Percentiles rank a stretch among this genome's conserved stretches.
Conservation (phyloP, 2,329 filamentous ascomycete species). For the Scytalidium sp. region DNA sequence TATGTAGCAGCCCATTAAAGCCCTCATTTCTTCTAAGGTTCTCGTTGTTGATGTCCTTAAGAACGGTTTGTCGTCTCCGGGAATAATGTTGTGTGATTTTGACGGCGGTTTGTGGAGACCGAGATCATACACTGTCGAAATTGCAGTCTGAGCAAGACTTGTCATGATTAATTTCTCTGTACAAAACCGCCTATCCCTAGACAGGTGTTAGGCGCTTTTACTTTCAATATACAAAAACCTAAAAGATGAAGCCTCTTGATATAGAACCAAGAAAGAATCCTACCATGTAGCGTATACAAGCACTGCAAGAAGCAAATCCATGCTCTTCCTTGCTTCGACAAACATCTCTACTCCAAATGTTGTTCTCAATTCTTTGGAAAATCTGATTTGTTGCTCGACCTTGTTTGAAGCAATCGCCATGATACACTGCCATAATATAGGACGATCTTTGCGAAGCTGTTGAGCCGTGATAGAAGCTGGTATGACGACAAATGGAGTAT, state of each 20-base stretch:
- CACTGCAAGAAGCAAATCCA: slow-evolving; percentile 8
- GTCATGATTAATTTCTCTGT: slow-evolving; percentile 2
- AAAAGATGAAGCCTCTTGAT: too few relatives aligned
- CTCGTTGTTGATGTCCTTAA: neutral
- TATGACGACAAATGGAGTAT: slow-evolving; percentile 7
- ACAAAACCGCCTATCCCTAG: slow-evolving; percentile 4
- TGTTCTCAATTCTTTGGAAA: slow-evolving; percentile 4
- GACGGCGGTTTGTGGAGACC: slow-evolving; percentile 7
- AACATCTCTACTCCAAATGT: slow-evolving; percentile 4
- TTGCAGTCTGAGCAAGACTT: slow-evolving; percentile 6
- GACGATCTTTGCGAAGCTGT: slow-evolving; percentile 8
- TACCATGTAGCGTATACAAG: slow-evolving; percentile 7
- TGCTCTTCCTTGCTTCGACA: slow-evolving; percentile 6
- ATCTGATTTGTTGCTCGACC: slow-evolving; percentile 1
- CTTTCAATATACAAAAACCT: too few relatives aligned
- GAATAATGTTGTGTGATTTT: neutral
- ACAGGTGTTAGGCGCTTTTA: too few relatives aligned
- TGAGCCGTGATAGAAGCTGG: slow-evolving; percentile 4
- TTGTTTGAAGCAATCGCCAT: slow-evolving; percentile 7
- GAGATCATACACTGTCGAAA: slow-evolving; percentile 6
- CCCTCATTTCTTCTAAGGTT: slow-evolving; percentile 6
- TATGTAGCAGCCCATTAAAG: slow-evolving; percentile 6
- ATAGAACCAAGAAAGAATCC: neutral
- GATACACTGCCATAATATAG: slow-evolving; percentile 6
- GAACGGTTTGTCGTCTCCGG: slow-evolving; percentile 3